A percentile compares a stretch with the other conserved stretches of the same genome.
phyloP scores from a whole-genome alignment of 768 basidiomycete species.

The Wakefieldia striispora region DNA sequence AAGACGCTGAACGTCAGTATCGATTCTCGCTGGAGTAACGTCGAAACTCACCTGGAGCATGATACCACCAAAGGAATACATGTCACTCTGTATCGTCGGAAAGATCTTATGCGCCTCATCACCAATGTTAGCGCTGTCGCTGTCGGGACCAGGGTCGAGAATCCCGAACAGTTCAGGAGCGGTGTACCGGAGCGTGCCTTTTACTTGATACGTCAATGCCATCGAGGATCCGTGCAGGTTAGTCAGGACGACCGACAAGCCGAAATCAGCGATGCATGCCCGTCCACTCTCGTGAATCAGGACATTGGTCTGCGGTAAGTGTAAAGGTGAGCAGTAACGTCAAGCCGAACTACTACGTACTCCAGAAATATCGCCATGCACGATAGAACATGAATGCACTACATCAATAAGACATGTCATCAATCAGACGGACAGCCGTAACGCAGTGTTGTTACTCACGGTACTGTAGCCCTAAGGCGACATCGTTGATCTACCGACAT shows the following conservation, averaged over 20 bases:
- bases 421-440: not conserved
- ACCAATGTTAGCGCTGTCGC: not conserved
- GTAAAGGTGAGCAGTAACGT: not conserved
- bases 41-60: constrained; percentile 21
- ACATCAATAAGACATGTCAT: not conserved
- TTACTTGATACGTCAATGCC: constrained; percentile 29
- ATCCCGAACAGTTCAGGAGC: constrained; percentile 39
- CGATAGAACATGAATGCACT: constrained; percentile 22
- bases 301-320: constrained; percentile 24
- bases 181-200: constrained; percentile 49
- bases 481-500: constrained; percentile 21
- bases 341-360: constrained; percentile 5
- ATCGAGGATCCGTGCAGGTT: constrained; percentile 33
- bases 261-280: constrained; percentile 46
- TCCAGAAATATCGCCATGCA: constrained; percentile 32
- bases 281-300: constrained; percentile 40
- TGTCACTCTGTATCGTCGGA: constrained; percentile 35
- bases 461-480: constrained; percentile 29
- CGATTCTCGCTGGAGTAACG: no score
- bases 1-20: not conserved
- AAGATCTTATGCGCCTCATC: not conserved
- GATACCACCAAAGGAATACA: constrained; percentile 32
- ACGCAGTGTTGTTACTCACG: constrained; percentile 4
- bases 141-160: not conserved
- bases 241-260: constrained; percentile 40